These are phyloP conservation scores for Trichoderma koningii DNA, from an alignment of 2,329 filamentous ascomycete species.

Conservation along the genomic window DNA sequence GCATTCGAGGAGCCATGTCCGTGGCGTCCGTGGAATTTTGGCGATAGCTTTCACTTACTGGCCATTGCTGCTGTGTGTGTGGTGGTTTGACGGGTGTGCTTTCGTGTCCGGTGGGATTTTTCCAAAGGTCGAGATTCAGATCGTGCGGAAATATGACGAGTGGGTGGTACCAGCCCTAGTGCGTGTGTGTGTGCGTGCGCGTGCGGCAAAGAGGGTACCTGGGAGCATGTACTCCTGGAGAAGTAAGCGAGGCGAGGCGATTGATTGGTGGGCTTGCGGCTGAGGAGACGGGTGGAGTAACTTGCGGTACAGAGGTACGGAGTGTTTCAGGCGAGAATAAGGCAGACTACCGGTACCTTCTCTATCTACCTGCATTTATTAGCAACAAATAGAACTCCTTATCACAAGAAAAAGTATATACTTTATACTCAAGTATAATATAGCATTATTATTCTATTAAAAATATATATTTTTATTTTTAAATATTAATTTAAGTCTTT, in stretches of 20 bases:
- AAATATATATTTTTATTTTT: too few species aligned
- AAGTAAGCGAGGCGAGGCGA: slow-evolving; percentile 15
- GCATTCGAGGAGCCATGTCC: neutral
- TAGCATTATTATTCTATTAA: too few species aligned
- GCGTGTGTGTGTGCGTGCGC: neutral
- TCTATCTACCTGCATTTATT: too few species aligned
- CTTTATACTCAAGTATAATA: too few species aligned
- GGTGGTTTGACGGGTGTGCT: neutral
- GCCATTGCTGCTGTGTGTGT: slow-evolving; percentile 18
- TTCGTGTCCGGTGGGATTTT: slow-evolving; percentile 16
- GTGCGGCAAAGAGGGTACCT: slow-evolving; percentile 17
- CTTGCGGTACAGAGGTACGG: neutral
- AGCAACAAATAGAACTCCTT: too few species aligned
- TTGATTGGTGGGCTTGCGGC: neutral
- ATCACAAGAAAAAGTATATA: too few species aligned
- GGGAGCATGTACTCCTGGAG: neutral
- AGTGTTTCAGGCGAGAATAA: too few species aligned
- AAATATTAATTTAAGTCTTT: too few species aligned
- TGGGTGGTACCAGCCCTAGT: slow-evolving; percentile 25
- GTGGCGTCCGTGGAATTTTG: neutral
- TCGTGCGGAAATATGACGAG: slow-evolving; percentile 23
- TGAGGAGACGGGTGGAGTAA: neutral
- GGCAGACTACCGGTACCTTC: too few species aligned
- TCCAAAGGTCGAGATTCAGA: slow-evolving; percentile 21
- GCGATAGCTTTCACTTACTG: slow-evolving; percentile 5